phyloP scores from a whole-genome alignment of 129 eudicot genomes.

The Pittosporum tobira region DNA sequence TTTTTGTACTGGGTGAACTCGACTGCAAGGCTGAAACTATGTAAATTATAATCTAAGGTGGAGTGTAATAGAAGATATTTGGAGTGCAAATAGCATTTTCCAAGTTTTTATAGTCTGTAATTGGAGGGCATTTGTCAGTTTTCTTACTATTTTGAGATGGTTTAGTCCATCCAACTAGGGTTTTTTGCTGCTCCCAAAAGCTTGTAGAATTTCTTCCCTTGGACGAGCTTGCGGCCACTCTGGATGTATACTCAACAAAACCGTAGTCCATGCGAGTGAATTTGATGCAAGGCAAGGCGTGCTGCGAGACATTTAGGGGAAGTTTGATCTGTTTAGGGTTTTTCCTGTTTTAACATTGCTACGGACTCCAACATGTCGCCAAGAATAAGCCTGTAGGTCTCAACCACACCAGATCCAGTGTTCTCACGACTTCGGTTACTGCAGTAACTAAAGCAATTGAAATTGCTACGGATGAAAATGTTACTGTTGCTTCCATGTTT shows the following conservation, averaged over 20 bases:
- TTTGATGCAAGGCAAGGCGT: slow-evolving; percentile 26
- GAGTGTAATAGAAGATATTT: too few relatives aligned
- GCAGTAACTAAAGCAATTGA: slow-evolving; percentile 5
- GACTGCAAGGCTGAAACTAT: too few relatives aligned
- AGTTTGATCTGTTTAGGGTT: slow-evolving; percentile 19
- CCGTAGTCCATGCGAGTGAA: slow-evolving; percentile 3
- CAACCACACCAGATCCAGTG: slow-evolving; percentile 34
- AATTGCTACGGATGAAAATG: neutral
- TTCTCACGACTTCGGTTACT: slow-evolving; percentile 10
- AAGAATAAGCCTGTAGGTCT: slow-evolving; percentile 23
- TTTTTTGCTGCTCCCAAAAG: neutral
- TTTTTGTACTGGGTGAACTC: too few relatives aligned
- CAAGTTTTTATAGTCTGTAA: too few relatives aligned
- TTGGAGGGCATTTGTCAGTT: too few relatives aligned
- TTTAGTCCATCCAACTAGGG: slow-evolving; percentile 3
- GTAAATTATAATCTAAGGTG: too few relatives aligned
- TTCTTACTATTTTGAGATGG: slow-evolving; percentile 7
- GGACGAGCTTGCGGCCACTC: slow-evolving; percentile 9
- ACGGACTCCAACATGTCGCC: slow-evolving; percentile 31
- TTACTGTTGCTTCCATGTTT: neutral
- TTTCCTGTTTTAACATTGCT: slow-evolving; percentile 6
- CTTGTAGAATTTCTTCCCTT: slow-evolving; percentile 10
- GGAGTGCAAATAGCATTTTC: too few relatives aligned
- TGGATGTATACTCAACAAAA: slow-evolving; percentile 8
- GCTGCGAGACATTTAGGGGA: slow-evolving; percentile 23